Base-by-base conservation (phyloP, 192 early-diverging fungal genomes). In the Coemansia sp. region DNA sequence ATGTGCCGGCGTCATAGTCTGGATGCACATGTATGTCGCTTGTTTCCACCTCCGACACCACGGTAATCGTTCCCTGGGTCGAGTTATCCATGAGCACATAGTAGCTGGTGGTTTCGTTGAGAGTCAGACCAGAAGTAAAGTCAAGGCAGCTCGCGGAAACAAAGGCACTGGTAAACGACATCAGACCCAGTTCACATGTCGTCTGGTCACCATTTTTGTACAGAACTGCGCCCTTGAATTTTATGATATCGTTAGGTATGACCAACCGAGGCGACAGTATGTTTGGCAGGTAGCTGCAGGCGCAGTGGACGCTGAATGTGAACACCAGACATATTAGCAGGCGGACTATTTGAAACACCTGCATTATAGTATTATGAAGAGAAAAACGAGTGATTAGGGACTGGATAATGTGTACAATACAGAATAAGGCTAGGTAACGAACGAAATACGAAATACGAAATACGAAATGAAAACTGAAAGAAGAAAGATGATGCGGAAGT, bases 161-260 rank as follows among this genome's bases (percentile, higher is more conserved):
- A 52, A 61, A 72, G 25, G 40, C 70, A 6, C 63, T 42, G 9
- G 47, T 29, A 14, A 42, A 31, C 22, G 60, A 59, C n/a, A 72
- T 65, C 23, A 72, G 70, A 15, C 53, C 70, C n/a, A 72, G 31
- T 34, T 72, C 63, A 55, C 70, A 72, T 25, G 62, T 57, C 36
- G 70, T 65, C 9, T 50, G 42, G 4, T 27, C 29, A 15, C 63
- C 70, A 44, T 72, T 57, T 52, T 65, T 72, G 30, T 60, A 63
- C 14, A 72, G 36, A 37, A 54, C 9, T 1, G 62, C 62, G 22
- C 62, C 62, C 27, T 54, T 52, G 41, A 64, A 64, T 1, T 52
- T 44, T 28, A 13, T 64, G 14, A 64, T 64, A 22, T 56, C 30
- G 22, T 41, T 30, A 1, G 62, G 23, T 14, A 54, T 31, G 17